Base-by-base conservation (phyloP, 148 eudicot species). In the Talinum fruticosum region DNA sequence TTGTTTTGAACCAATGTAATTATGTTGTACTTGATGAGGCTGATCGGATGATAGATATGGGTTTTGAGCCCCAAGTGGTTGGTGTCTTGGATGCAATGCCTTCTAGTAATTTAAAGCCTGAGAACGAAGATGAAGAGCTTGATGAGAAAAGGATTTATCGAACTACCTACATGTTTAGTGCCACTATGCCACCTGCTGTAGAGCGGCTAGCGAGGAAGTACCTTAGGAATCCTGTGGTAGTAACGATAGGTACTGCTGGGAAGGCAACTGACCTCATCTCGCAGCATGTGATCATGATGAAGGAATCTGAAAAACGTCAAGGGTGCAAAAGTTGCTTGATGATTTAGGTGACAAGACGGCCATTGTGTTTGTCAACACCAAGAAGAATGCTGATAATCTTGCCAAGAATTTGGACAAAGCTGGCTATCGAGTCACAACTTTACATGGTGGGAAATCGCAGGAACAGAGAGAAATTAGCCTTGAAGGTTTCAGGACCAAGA, bases 51-150 rank as follows among this genome's bases (percentile, higher is more conserved):
- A 93, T 91, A 53, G 93, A 93, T 73, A 89, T 93, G 97, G 97
- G 97, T 78, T 93, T 93, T 71, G 96, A 91, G 81, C 96, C 91
- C 1, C 97, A 93, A 78, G 96, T 93, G 71, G 83, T 87, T 29
- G 93, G 91, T 75, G 97, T 93, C 30, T 70, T 91, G 66, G 97
- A 93, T 66, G 97, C 97, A 24, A 93, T 93, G 97, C 93, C 97
- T 79, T 93, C 93, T 7, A 91, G 93, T 74, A 93, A 93, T 67
- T 66, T 93, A 76, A 93, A 93, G 80, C 97, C 92, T 1, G 96
- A 91, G 82, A 91, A 89, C 64, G 97, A 91, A 77, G 97, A 93
- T 30, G 97, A 93, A 74, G 96, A 91, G 86, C 92, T 93, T 72
- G 97, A 93, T 64, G 93, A 88, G 75, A 89, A 85, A 64, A 89